Evolutionary conservation across 129 eudicot genomes (phyloP).

Genomic region (Tagetes erecta): DNA sequence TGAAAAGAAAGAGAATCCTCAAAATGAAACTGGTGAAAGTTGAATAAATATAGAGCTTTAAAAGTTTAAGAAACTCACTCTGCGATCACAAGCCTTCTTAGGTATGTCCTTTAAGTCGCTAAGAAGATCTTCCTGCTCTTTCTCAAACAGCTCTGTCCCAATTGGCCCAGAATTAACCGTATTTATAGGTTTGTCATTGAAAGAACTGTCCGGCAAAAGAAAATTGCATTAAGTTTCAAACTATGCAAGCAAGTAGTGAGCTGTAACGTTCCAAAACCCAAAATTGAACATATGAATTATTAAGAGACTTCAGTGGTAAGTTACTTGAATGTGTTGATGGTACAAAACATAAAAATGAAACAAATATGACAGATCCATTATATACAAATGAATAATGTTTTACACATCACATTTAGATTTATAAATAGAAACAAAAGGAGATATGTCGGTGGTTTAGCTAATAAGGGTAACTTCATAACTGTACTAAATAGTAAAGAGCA

Average conservation of each 20-base stretch:
- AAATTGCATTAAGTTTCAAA: neutral
- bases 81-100: slow-evolving; percentile 98
- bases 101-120: slow-evolving; percentile 88
- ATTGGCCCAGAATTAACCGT: slow-evolving; percentile 69
- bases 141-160: slow-evolving; percentile 90
- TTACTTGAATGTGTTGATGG: neutral
- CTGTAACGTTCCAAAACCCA: neutral
- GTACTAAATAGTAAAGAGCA: neutral
- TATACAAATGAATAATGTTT: neutral
- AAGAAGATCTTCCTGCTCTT: slow-evolving; percentile 92
- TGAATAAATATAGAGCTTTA: neutral
- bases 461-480: neutral
- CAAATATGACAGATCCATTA: neutral
- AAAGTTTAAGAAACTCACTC: slow-evolving; percentile 49
- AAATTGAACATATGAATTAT: neutral
- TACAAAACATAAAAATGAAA: neutral
- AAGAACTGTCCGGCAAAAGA: slow-evolving; percentile 50
- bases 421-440: neutral
- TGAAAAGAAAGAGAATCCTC: neutral
- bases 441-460: neutral
- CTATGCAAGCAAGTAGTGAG: slow-evolving; percentile 9
- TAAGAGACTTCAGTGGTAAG: neutral
- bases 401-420: neutral
- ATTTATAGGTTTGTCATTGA: slow-evolving; percentile 88
- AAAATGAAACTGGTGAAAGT: neutral